A percentile compares a stretch with the other conserved stretches of the same genome.
Evolutionary conservation across 2,329 filamentous ascomycete genomes (phyloP).

Genomic region (Aspergillus neotritici): DNA sequence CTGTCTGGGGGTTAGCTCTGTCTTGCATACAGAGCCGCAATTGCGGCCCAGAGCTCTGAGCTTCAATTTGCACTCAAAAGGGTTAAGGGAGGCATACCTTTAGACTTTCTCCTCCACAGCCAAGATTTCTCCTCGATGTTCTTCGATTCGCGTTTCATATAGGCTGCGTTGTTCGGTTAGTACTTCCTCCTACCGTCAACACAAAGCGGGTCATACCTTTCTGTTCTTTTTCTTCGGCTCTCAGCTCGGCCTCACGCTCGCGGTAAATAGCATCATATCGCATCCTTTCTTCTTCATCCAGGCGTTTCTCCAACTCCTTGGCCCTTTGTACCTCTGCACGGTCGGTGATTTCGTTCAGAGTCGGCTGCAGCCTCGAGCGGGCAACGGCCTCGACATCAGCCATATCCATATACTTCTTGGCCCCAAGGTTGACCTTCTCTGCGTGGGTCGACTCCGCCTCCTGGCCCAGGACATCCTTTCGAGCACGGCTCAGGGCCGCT

Average conservation of each 20-base stretch:
- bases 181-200: no score
- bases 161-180: slow-evolving; percentile 9
- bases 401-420: slow-evolving; percentile 72
- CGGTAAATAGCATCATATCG: slow-evolving; percentile 48
- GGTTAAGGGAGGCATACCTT: slow-evolving; percentile 3
- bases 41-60: no score
- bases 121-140: slow-evolving; percentile 21
- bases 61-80: background rate
- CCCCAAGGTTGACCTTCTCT: slow-evolving; percentile 62
- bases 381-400: slow-evolving; percentile 76
- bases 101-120: slow-evolving; percentile 25
- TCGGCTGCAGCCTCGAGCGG: slow-evolving; percentile 68
- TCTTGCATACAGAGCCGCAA: no score
- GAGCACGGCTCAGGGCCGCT: slow-evolving; percentile 63
- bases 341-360: slow-evolving; percentile 77
- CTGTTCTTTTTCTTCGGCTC: slow-evolving; percentile 23
- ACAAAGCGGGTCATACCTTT: slow-evolving; percentile 17
- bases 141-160: slow-evolving; percentile 16
- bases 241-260: slow-evolving; percentile 35
- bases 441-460: slow-evolving; percentile 55
- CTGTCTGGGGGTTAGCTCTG: no score
- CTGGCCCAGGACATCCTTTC: slow-evolving; percentile 59
- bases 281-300: slow-evolving; percentile 61
- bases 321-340: slow-evolving; percentile 68
- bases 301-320: slow-evolving; percentile 55